Evolutionary conservation across 306 rosid genomes (phyloP).

Genomic region (Cucurbita moschata): DNA sequence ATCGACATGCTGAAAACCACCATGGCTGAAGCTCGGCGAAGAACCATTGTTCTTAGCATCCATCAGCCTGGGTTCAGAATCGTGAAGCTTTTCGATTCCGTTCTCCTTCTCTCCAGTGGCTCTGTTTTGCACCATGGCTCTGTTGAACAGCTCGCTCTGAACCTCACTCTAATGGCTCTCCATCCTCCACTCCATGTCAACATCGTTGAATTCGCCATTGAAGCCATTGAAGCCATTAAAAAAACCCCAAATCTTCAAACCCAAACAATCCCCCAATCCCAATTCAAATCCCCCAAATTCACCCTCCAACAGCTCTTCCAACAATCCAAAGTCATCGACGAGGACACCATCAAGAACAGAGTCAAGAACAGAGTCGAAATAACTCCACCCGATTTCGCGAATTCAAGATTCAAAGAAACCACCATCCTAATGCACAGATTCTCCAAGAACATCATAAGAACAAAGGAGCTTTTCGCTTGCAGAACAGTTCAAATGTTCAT

Average conservation of each 20-base stretch:
- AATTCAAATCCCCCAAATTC: not conserved
- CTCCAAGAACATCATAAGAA: slow-evolving; percentile 69
- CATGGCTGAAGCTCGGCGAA: slow-evolving; percentile 60
- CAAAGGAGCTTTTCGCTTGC: slow-evolving; percentile 79
- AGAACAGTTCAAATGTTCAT: slow-evolving; percentile 79
- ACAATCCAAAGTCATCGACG: slow-evolving; percentile 59
- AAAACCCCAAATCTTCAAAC: slow-evolving; percentile 23
- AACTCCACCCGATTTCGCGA: slow-evolving; percentile 37
- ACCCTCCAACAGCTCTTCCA: slow-evolving; percentile 85
- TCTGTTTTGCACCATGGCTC: slow-evolving; percentile 65
- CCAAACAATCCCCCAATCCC: not conserved
- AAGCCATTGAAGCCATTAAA: slow-evolving; percentile 52
- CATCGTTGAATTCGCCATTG: slow-evolving; percentile 75
- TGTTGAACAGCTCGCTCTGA: slow-evolving; percentile 49
- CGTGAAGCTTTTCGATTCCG: slow-evolving; percentile 55
- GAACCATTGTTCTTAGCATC: slow-evolving; percentile 68
- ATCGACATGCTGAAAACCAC: slow-evolving; percentile 69
- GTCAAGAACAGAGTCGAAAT: slow-evolving; percentile 18
- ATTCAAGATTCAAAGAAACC: slow-evolving; percentile 60
- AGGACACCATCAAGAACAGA: slow-evolving; percentile 24
- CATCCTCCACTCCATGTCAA: slow-evolving; percentile 78
- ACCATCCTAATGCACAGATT: slow-evolving; percentile 78
- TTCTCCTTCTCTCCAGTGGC: slow-evolving; percentile 61
- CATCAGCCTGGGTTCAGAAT: slow-evolving; percentile 93
- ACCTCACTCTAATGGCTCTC: slow-evolving; percentile 48